Evolutionary conservation across 83 land plant species (phyloP).

Genomic region (Diphasiastrum complanatum): DNA sequence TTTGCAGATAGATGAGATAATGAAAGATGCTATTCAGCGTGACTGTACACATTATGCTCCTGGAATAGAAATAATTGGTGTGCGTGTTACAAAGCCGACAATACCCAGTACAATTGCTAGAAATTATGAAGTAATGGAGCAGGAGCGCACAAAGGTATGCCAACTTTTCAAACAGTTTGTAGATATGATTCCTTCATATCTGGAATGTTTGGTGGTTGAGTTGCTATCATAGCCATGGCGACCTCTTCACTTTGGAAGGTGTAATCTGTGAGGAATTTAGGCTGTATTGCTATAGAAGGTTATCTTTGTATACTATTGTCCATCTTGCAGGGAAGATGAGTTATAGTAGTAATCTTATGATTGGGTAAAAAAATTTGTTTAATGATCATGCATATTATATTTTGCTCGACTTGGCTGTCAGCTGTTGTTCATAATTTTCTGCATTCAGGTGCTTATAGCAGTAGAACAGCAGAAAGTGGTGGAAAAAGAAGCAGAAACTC

Average conservation of each 20-base stretch:
- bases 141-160: constrained; percentile 89
- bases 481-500: constrained; percentile 94
- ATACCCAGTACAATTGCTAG: constrained; percentile 76
- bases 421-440: neutral
- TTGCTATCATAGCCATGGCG: too few species aligned
- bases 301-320: too few species aligned
- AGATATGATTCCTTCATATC: too few species aligned
- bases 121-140: constrained; percentile 94
- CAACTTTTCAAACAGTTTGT: too few species aligned
- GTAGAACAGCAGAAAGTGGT: constrained; percentile 83
- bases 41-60: constrained; percentile 98
- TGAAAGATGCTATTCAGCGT: constrained; percentile 93
- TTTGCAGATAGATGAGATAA: constrained; percentile 86
- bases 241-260: too few species aligned
- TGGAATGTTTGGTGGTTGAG: too few species aligned
- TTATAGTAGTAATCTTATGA: too few species aligned
- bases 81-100: constrained; percentile 87
- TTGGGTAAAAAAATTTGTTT: too few species aligned
- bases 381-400: too few species aligned
- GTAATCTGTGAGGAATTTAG: too few species aligned
- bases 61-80: constrained; percentile 88
- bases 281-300: too few species aligned
- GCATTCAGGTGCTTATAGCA: constrained; percentile 76
- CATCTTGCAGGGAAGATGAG: too few species aligned
- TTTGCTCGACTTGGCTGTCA: neutral